A percentile compares a stretch with the other conserved stretches of the same genome.
Evolutionary conservation across 345 rosid genomes (phyloP).

Genomic region (Lepidium aucheri): DNA sequence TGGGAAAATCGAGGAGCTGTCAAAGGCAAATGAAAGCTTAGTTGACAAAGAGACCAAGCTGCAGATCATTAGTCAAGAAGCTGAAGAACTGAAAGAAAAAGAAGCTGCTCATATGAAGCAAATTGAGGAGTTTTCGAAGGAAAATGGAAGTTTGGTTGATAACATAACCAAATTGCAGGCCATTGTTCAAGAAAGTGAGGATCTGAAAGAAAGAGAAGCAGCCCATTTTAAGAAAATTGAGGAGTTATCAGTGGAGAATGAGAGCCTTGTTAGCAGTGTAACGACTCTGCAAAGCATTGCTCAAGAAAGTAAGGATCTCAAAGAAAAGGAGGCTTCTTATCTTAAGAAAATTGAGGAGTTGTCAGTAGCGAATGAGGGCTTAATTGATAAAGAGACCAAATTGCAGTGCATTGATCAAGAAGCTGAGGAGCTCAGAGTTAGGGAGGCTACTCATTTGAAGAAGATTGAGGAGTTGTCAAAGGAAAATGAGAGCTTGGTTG

Average conservation of each 20-base stretch:
- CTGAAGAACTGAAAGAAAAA: not conserved
- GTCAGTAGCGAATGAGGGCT: slow-evolving; percentile 7
- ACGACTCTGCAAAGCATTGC: slow-evolving; percentile 46
- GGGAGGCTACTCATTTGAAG: slow-evolving; percentile 15
- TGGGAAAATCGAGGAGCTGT: slow-evolving; percentile 13
- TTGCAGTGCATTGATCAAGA: slow-evolving; percentile 43
- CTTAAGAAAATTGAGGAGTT: slow-evolving; percentile 14
- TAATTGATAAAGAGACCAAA: slow-evolving; percentile 63
- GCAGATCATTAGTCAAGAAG: slow-evolving; percentile 38
- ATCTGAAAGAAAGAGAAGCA: slow-evolving; percentile 8
- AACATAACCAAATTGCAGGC: slow-evolving; percentile 59
- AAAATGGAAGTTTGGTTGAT: slow-evolving; percentile 52
- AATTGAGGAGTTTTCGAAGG: slow-evolving; percentile 3
- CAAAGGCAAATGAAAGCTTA: slow-evolving; percentile 21
- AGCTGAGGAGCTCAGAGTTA: slow-evolving; percentile 15
- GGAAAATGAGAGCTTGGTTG: not conserved
- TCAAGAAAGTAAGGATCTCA: slow-evolving; percentile 24
- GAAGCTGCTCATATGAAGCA: slow-evolving; percentile 1
- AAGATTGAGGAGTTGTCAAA: slow-evolving; percentile 20
- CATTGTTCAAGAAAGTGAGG: slow-evolving; percentile 28
- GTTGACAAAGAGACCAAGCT: slow-evolving; percentile 64
- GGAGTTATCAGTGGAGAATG: slow-evolving; percentile 40
- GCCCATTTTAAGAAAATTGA: slow-evolving; percentile 9
- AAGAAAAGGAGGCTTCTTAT: not conserved
- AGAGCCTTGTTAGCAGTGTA: slow-evolving; percentile 51